Percentiles rank a stretch among this genome's conserved stretches.
Evolutionary conservation across 2,329 filamentous ascomycete species (phyloP).

Genomic region (Penicillium digitatum): DNA sequence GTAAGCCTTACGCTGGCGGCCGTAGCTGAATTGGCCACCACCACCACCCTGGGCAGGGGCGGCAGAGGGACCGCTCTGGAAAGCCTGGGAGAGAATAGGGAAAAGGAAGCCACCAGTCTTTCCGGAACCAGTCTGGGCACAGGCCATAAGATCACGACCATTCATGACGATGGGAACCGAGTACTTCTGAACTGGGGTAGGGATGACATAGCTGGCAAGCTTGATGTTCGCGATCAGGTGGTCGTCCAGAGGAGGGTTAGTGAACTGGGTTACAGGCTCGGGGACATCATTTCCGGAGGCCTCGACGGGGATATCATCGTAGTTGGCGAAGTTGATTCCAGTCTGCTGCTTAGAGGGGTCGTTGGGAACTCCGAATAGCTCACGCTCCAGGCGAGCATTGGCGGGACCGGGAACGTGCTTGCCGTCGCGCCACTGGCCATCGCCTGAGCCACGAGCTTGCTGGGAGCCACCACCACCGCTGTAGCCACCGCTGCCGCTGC

Average conservation of each 20-base stretch:
- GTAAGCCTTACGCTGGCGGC: slow-evolving; percentile 95
- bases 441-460: slow-evolving; percentile 73
- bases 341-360: slow-evolving; percentile 94
- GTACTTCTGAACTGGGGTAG: slow-evolving; percentile 98
- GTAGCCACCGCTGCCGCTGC: slow-evolving; percentile 51
- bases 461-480: slow-evolving; percentile 36
- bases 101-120: slow-evolving; percentile 99
- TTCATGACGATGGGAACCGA: slow-evolving; percentile 98
- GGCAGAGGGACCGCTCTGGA: slow-evolving; percentile 76
- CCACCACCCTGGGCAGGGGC: slow-evolving; percentile 54
- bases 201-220: slow-evolving; percentile 88
- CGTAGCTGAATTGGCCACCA: slow-evolving; percentile 61
- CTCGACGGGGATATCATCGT: slow-evolving; percentile 98
- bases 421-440: slow-evolving; percentile 93
- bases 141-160: slow-evolving; percentile 97
- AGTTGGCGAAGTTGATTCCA: slow-evolving; percentile 99
- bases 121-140: slow-evolving; percentile 98
- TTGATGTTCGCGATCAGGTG: slow-evolving; percentile 91
- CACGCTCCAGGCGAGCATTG: slow-evolving; percentile 87
- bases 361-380: slow-evolving; percentile 87
- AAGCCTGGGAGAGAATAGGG: slow-evolving; percentile 97
- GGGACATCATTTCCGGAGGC: slow-evolving; percentile 91
- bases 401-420: slow-evolving; percentile 89
- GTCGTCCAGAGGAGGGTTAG: slow-evolving; percentile 90
- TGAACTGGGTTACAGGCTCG: slow-evolving; percentile 85